Percentiles rank a stretch among this genome's conserved stretches.
These are phyloP conservation scores for Podospora conica DNA, from an alignment of 495 filamentous ascomycete species.

Conservation along the genomic window DNA sequence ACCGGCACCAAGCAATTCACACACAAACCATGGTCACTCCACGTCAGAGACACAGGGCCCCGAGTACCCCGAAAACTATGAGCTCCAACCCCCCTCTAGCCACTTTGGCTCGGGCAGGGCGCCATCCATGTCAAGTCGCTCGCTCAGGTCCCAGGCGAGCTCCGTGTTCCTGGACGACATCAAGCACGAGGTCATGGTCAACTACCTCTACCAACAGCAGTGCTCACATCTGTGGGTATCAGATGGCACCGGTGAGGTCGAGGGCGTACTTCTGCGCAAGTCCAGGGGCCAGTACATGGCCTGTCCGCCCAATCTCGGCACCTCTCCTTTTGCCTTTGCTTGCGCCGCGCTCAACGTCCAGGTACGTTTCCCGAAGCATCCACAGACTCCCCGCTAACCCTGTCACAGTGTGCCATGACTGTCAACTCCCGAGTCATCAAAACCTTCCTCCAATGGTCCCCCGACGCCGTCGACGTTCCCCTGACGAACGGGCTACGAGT, in stretches of 20 bases:
- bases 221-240: slow-evolving; percentile 64
- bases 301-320: slow-evolving; percentile 55
- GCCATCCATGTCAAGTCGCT: slow-evolving; percentile 44
- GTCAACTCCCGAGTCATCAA: slow-evolving; percentile 71
- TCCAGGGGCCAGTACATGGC: slow-evolving; percentile 59
- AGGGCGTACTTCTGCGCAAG: slow-evolving; percentile 68
- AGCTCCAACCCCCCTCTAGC: slow-evolving; percentile 42
- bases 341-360: slow-evolving; percentile 64
- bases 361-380: slow-evolving; percentile 32
- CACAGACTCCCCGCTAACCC: not conserved
- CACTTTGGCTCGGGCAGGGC: slow-evolving; percentile 40
- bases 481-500: slow-evolving; percentile 66
- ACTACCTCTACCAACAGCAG: slow-evolving; percentile 74
- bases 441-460: slow-evolving; percentile 64
- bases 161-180: slow-evolving; percentile 65
- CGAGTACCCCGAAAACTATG: slow-evolving; percentile 17
- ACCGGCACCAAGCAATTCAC: slow-evolving; percentile 49
- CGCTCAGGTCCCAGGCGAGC: slow-evolving; percentile 41
- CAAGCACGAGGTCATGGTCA: slow-evolving; percentile 79
- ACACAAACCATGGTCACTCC: slow-evolving; percentile 40
- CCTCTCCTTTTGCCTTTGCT: slow-evolving; percentile 53
- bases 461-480: slow-evolving; percentile 66
- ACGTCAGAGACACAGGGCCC: slow-evolving; percentile 4
- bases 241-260: slow-evolving; percentile 56
- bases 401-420: slow-evolving; percentile 65